These are phyloP conservation scores for Lentinula sp. DNA, from an alignment of 768 basidiomycete genomes.

Conservation along the genomic window DNA sequence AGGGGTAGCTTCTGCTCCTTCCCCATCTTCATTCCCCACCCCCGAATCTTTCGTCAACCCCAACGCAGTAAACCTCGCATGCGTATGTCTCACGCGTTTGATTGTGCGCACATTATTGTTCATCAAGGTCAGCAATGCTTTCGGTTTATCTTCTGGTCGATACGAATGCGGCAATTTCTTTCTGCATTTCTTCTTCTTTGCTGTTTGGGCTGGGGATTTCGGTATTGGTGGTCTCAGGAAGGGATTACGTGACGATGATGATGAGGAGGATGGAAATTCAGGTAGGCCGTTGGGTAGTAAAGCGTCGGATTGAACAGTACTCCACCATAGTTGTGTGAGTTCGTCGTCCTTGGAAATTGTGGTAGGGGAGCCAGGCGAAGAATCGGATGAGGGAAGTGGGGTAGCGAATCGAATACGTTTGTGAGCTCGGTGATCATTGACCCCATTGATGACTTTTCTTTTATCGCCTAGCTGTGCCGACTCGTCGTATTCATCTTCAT, in stretches of 20 bases:
- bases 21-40: slow-evolving; percentile 28
- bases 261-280: slow-evolving; percentile 34
- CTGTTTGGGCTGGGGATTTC: slow-evolving; percentile 9
- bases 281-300: slow-evolving; percentile 65
- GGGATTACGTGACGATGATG: slow-evolving; percentile 21
- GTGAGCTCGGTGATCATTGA: slow-evolving; percentile 41
- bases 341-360: slow-evolving; percentile 33
- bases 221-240: slow-evolving; percentile 11
- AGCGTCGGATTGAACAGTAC: slow-evolving; percentile 54
- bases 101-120: slow-evolving; percentile 73
- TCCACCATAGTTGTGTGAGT: slow-evolving; percentile 67
- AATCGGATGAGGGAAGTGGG: slow-evolving; percentile 14
- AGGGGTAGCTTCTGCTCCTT: slow-evolving; percentile 17
- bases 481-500: slow-evolving; percentile 13
- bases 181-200: slow-evolving; percentile 31
- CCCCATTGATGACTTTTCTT: slow-evolving; percentile 49
- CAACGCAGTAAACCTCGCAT: slow-evolving; percentile 63
- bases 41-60: slow-evolving; percentile 30
- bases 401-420: slow-evolving; percentile 55
- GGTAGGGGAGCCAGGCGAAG: slow-evolving; percentile 25
- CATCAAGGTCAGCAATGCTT: slow-evolving; percentile 62
- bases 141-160: slow-evolving; percentile 21
- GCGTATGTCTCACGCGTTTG: slow-evolving; percentile 66
- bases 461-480: slow-evolving; percentile 48
- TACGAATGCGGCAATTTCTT: slow-evolving; percentile 8